phyloP scores from a whole-genome alignment of 176 grass and related monocot genomes.

The Saccharum spontaneum region DNA sequence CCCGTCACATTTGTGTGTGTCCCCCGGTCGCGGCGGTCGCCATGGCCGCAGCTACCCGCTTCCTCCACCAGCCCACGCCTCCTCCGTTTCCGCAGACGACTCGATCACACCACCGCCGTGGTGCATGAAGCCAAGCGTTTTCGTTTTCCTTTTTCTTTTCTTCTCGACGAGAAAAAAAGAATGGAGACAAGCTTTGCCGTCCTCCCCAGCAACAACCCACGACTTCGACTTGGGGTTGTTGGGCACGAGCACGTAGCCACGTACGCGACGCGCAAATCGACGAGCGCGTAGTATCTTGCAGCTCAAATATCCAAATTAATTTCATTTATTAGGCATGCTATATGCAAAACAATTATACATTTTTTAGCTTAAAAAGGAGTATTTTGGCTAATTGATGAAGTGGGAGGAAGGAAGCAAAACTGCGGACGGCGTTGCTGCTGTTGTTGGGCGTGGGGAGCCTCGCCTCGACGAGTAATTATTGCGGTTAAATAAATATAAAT shows the following conservation, averaged over 20 bases:
- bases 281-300: background rate
- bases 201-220: conserved; percentile 2
- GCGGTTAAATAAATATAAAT: background rate
- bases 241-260: background rate
- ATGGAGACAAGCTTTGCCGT: background rate
- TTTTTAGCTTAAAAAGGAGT: background rate
- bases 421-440: background rate
- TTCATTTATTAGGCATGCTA: too few relatives aligned
- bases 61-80: background rate
- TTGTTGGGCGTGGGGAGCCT: background rate
- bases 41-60: background rate
- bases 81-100: background rate
- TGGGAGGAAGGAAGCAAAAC: background rate
- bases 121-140: background rate
- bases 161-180: background rate
- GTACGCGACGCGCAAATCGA: background rate
- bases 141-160: background rate
- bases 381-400: background rate
- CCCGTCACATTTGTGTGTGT: background rate
- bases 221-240: background rate
- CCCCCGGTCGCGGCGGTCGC: background rate
- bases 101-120: background rate
- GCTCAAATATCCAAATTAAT: background rate
- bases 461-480: conserved; percentile 9
- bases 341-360: background rate